These are phyloP conservation scores for Fraxinus nigra DNA, from an alignment of 305 asterid genomes.

Conservation along the genomic window DNA sequence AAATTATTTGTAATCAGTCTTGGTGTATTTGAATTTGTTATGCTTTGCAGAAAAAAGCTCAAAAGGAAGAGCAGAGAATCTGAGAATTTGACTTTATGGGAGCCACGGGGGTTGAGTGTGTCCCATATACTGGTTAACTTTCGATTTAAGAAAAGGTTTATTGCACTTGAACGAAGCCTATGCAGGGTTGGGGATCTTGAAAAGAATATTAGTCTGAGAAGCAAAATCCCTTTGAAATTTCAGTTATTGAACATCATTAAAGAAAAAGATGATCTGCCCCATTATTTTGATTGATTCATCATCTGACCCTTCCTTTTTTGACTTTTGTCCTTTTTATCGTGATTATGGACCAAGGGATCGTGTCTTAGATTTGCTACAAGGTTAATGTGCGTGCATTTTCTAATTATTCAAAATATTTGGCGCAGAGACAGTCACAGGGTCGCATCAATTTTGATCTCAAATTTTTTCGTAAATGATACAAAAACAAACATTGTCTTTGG, in stretches of 20 bases:
- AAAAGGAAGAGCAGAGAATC: constrained; percentile 45
- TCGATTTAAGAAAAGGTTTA: constrained; percentile 34
- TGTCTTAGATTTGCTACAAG: neutral
- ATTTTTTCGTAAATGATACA: neutral
- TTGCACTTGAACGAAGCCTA: neutral
- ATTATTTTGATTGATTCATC: neutral
- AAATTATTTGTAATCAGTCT: constrained; percentile 13
- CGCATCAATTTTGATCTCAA: neutral
- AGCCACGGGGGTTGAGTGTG: constrained; percentile 3
- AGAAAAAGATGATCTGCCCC: neutral
- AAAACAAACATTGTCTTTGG: neutral
- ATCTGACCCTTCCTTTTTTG: neutral
- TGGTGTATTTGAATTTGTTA: constrained; percentile 11
- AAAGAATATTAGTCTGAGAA: neutral
- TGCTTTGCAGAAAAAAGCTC: constrained; percentile 13
- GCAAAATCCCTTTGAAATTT: neutral
- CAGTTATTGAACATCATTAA: neutral
- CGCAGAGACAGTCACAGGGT: neutral
- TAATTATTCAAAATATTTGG: neutral
- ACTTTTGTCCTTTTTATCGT: neutral
- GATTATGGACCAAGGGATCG: neutral
- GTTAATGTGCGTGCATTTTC: neutral
- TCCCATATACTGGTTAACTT: constrained; percentile 29
- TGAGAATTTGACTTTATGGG: constrained; percentile 28
- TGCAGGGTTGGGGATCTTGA: neutral